These are phyloP conservation scores for Pigoraptor vietnamica DNA, from an alignment of 78 protist species.

Conservation along the genomic window DNA sequence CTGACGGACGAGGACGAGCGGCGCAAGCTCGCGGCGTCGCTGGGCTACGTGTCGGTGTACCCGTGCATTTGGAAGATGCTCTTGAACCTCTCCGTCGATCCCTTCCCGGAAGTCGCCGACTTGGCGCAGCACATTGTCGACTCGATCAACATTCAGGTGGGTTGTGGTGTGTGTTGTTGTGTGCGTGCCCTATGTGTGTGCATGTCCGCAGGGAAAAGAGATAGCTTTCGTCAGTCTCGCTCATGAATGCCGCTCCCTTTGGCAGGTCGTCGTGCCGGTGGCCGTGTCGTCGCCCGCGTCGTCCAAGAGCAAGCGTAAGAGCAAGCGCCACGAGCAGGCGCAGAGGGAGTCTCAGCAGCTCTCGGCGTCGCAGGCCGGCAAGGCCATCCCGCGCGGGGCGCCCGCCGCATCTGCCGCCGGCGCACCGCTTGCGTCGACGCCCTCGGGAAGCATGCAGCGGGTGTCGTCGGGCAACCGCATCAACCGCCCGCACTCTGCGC, in stretches of 20 bases:
- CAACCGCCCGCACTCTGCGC: not conserved
- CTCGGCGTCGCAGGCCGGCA: not conserved
- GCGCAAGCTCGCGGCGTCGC: not conserved
- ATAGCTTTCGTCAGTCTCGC: too few relatives aligned
- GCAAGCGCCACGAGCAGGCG: not conserved
- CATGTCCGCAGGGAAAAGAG: not conserved
- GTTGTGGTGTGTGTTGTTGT: not conserved
- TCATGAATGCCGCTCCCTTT: not conserved
- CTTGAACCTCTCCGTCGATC: not conserved
- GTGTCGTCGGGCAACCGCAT: not conserved
- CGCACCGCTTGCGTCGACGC: not conserved
- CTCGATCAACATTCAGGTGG: not conserved
- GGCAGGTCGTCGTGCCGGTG: not conserved
- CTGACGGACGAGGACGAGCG: not conserved
- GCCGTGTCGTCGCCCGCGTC: not conserved
- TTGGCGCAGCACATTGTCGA: not conserved
- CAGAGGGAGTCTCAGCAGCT: not conserved
- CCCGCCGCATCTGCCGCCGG: too few relatives aligned
- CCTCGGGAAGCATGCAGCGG: not conserved
- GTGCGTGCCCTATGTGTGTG: too few relatives aligned
- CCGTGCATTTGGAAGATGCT: not conserved
- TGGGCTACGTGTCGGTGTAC: not conserved
- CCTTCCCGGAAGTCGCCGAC: not conserved
- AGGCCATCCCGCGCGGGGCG: too few relatives aligned
- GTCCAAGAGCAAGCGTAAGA: not conserved